phyloP scores from a whole-genome alignment of 192 early-diverging fungal genomes.

The Diversispora epigaea region DNA sequence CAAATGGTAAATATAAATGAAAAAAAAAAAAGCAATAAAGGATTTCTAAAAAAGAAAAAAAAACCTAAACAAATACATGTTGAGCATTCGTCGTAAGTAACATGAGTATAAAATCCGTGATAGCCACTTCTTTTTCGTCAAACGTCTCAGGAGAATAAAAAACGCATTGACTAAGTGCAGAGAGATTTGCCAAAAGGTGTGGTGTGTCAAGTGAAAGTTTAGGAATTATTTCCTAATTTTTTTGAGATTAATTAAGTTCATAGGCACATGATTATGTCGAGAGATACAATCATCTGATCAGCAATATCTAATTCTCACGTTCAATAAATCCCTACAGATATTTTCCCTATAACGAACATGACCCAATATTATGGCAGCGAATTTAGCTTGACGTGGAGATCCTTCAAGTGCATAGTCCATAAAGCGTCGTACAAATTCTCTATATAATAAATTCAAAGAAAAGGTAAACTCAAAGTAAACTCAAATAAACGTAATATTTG shows the following conservation, averaged over 20 bases:
- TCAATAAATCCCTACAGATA: conserved; percentile 51
- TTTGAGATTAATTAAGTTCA: not conserved
- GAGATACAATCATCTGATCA: not conserved
- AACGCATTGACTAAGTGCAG: conserved; percentile 63
- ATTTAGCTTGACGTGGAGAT: conserved; percentile 60
- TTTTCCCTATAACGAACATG: conserved; percentile 51
- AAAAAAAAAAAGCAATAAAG: too few species aligned
- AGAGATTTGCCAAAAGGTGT: conserved; percentile 47
- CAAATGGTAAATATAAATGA: not conserved
- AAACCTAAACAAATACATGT: conserved; percentile 29
- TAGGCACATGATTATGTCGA: too few species aligned
- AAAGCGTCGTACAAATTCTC: conserved; percentile 47
- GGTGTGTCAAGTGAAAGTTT: conserved; percentile 35
- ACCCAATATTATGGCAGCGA: conserved; percentile 71
- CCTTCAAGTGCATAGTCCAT: conserved; percentile 54
- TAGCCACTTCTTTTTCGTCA: conserved; percentile 48
- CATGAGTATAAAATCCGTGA: conserved; percentile 62
- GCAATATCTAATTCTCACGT: conserved; percentile 36
- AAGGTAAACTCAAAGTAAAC: not conserved
- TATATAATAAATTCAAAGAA: conserved; percentile 9
- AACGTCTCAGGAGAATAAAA: conserved; percentile 56
- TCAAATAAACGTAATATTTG: not conserved
- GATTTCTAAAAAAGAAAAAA: not conserved
- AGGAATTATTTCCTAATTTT: conserved; percentile 28
- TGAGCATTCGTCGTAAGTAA: conserved; percentile 51